Evolutionary conservation across 2,329 filamentous ascomycete genomes (phyloP), one percentile per base, ranked within the genome.

Genomic region (Diaporthe sp.): DNA sequence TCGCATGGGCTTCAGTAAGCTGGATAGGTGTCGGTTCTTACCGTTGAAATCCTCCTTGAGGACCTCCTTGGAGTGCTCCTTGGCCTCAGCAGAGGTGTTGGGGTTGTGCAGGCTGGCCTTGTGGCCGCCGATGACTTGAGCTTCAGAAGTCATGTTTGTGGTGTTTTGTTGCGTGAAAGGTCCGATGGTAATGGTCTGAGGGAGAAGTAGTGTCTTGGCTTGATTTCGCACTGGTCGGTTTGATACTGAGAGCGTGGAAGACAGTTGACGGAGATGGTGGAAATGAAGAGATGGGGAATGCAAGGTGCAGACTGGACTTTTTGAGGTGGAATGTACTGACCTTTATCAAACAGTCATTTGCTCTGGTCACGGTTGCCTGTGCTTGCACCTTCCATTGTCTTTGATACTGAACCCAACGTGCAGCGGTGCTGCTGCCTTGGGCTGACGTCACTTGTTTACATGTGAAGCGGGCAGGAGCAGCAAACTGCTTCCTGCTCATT

Each of bases 41-140:
- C 85, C 85, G 72, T 86, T 85, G 77, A 87, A 87, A 78, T 89
- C 84, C 44, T 88, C 84, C 39, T 90, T 84, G 71, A 91, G 87
- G 12, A 90, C 83, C 53, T 88, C 81, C 75, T 84, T 85, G 74
- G 89, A 90, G 83, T 90, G 85, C 80, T 90, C 80, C 85, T 91
- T 91, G 75, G 89, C 83, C 81, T 89, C 88, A 69, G 89, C 80
- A 0, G 88, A 90, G 73, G 85, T 87, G 81, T 90, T 89, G 78
- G 89, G 88, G 84, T 90, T 91, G 81, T 87, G 87, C 76, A 91
- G 79, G 80, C 86, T 89, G 75, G 89, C 89, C 86, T 92, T 91
- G 86, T 91, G 89, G 82, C 89, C 89, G 75, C 87, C 88, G 78
- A 88, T 86, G 77, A 90, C 79, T 77, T 90, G 87, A 82, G 86